A percentile compares a stretch with the other conserved stretches of the same genome.
Conservation (phyloP, 2,329 filamentous ascomycete species). For the Diaporthe australafricana region DNA sequence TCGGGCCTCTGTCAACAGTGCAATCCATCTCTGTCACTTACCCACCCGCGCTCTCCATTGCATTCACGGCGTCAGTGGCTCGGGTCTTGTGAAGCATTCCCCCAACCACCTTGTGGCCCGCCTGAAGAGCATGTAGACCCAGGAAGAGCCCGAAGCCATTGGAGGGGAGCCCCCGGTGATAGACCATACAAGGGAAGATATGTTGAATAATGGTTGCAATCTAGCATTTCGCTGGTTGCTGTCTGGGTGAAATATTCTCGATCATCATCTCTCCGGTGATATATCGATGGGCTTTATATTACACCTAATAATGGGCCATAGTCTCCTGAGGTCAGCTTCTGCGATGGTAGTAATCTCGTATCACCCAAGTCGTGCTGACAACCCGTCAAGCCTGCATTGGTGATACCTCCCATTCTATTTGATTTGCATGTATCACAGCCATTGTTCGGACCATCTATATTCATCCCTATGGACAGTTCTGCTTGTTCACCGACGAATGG, state of each 20-base stretch:
- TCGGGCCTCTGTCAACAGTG: slow-evolving; percentile 45
- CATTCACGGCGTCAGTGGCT: slow-evolving; percentile 40
- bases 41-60: slow-evolving; percentile 45
- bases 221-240: neutral
- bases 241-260: neutral
- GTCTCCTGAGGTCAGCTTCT: neutral
- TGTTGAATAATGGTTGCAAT: neutral
- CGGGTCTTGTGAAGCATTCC: slow-evolving; percentile 45
- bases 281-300: neutral
- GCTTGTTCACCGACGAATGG: neutral
- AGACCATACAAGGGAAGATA: slow-evolving; percentile 35
- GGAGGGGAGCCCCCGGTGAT: slow-evolving; percentile 50
- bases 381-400: neutral
- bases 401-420: neutral
- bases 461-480: neutral
- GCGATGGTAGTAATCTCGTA: neutral
- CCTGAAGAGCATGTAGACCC: slow-evolving; percentile 44
- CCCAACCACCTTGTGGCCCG: slow-evolving; percentile 47
- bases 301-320: neutral
- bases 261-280: too few relatives aligned
- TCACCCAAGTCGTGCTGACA: neutral
- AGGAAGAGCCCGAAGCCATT: slow-evolving; percentile 48
- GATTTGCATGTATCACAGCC: neutral
- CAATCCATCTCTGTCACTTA: slow-evolving; percentile 45
- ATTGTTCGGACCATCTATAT: neutral